Base-by-base conservation (phyloP, 1,284 basidiomycete genomes). In the Pseudozyma hubeiensis region DNA sequence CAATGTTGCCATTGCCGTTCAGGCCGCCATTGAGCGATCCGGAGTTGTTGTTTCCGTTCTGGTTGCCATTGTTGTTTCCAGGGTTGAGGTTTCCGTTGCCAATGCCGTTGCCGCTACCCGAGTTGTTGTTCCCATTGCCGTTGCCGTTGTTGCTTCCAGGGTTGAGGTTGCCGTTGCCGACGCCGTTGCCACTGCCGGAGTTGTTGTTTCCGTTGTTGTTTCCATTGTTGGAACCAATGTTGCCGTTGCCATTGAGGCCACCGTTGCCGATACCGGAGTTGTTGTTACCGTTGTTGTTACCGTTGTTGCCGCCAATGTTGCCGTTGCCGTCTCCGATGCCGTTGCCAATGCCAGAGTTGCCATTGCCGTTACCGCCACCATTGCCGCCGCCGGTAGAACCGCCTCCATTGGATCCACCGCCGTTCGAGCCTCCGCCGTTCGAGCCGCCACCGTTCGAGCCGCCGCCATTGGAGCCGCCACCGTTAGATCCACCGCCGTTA, bases 1-100 rank as follows among this genome's bases (percentile, higher is more conserved):
- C 66, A 24, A 63, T 68, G 46, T 39, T 34, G 10, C 31, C 24
- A 41, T 62, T 68, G 2, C 65, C 54, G 40, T 50, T 34, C 17
- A 29, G 50, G 19, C 58, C 39, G 6, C 64, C 64, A 37, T 66
- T 44, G 8, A 29, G 19, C 7, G 45, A 31, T 11, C 64, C 64
- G 3, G 53, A 48, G 34, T 61, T 61, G 49, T 29, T 24, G 41
- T 57, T 62, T 13, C 64, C 64, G 19, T 67, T 67, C 14, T 48
- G 11, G 39, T 41, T 45, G 31, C 63, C 63, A 41, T 59, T 66
- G 64, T 40, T 40, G 11, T n/a, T 19, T 8, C 51, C 46, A 34
- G 31, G 14, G 24, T 62, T 54, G 34, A 45, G 43, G 45, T 53
- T 54, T 13, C 58, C 58, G 11, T 48, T 47, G 44, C 17, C 35